These are phyloP conservation scores for Puccinia horiana DNA, from an alignment of 1,284 basidiomycete species.

Conservation along the genomic window DNA sequence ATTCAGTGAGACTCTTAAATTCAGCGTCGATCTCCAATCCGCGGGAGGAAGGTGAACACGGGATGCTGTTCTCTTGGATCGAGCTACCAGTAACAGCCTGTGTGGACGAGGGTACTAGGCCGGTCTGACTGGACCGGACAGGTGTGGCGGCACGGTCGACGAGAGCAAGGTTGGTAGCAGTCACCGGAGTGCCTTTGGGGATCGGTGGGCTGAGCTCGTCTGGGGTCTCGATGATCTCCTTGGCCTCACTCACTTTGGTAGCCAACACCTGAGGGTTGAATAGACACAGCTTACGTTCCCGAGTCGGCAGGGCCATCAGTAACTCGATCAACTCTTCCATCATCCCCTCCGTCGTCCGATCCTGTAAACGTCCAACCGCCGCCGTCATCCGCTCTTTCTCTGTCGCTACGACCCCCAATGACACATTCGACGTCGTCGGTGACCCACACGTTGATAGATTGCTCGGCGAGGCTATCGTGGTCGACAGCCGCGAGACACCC, in stretches of 20 bases:
- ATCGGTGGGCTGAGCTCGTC: constrained; percentile 63
- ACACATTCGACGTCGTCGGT: constrained; percentile 31
- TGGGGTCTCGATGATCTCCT: constrained; percentile 66
- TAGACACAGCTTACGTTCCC: constrained; percentile 82
- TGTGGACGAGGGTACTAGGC: neutral
- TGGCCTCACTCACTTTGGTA: constrained; percentile 77
- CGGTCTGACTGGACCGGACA: neutral
- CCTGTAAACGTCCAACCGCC: constrained; percentile 66
- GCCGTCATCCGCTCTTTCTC: constrained; percentile 74
- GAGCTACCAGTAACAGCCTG: neutral
- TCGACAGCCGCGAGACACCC: neutral
- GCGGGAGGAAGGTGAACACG: neutral
- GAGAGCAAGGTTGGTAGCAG: neutral
- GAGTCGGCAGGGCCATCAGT: constrained; percentile 78
- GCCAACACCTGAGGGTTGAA: constrained; percentile 80
- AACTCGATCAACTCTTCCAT: constrained; percentile 71
- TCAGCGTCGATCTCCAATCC: neutral
- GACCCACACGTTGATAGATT: constrained; percentile 25
- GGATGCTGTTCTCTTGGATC: neutral
- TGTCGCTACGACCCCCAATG: constrained; percentile 63
- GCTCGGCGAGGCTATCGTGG: constrained; percentile 46
- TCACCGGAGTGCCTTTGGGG: neutral
- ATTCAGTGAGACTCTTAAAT: neutral
- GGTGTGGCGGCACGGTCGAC: neutral
- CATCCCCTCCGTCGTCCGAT: constrained; percentile 59